Evolutionary conservation across 345 rosid genomes (phyloP).

Genomic region (Microcos paniculata): DNA sequence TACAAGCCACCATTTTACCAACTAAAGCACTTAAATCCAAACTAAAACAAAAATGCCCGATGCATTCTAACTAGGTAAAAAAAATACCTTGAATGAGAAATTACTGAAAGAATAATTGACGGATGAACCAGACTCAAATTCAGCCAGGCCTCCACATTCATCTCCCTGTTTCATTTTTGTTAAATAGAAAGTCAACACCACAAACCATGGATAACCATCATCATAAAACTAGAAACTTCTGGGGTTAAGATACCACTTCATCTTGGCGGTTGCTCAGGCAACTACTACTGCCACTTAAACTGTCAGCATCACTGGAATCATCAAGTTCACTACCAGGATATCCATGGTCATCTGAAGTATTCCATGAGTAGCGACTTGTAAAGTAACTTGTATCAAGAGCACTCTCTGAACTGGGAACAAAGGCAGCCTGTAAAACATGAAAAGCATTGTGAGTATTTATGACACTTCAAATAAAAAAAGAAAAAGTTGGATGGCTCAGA

Average conservation of each 20-base stretch:
- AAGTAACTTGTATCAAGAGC: constrained; percentile 96
- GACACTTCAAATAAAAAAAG: neutral
- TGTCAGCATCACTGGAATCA: constrained; percentile 91
- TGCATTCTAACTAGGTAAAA: neutral
- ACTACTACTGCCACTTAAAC: constrained; percentile 88
- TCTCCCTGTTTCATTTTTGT: constrained; percentile 61
- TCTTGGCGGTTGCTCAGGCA: constrained; percentile 80
- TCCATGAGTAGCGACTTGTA: constrained; percentile 95
- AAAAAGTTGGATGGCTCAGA: neutral
- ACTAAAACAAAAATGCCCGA: neutral
- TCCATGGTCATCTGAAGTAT: constrained; percentile 60
- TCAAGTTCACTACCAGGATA: constrained; percentile 70
- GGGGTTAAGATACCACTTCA: constrained; percentile 61
- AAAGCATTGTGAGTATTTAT: constrained; percentile 19
- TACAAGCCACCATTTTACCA: neutral
- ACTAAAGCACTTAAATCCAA: neutral
- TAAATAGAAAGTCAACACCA: constrained; percentile 11
- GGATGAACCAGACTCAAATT: constrained; percentile 68
- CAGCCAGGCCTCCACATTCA: constrained; percentile 70
- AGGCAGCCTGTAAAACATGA: constrained; percentile 70
- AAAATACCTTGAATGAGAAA: constrained; percentile 90
- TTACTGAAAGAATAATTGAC: constrained; percentile 96
- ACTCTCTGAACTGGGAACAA: constrained; percentile 93
- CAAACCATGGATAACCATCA: constrained; percentile 2
- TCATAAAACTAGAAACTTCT: neutral